These are phyloP conservation scores for Nannizzia gypsea DNA, from an alignment of 2,329 filamentous ascomycete species.

Conservation along the genomic window DNA sequence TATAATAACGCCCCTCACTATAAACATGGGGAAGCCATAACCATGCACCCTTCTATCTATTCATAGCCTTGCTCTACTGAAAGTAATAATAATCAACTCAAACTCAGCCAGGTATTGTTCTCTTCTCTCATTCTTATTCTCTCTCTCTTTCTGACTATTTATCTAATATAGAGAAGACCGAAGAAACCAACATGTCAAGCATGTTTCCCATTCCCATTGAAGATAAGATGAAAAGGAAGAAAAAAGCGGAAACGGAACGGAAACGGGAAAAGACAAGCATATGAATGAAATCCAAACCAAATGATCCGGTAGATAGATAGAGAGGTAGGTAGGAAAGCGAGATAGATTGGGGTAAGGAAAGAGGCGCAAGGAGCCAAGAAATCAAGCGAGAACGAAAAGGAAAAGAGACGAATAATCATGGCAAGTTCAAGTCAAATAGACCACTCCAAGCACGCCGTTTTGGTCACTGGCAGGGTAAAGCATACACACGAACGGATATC, in stretches of 20 bases:
- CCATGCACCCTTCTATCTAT: too few species aligned
- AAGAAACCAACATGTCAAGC: neutral
- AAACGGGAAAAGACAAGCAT: neutral
- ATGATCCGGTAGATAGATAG: neutral
- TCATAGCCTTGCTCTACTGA: neutral
- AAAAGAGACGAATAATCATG: neutral
- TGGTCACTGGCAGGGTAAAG: neutral
- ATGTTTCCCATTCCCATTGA: neutral
- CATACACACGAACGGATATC: neutral
- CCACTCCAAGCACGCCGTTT: constrained; percentile 1
- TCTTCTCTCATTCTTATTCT: neutral
- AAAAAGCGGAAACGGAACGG: neutral
- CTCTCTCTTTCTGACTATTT: neutral
- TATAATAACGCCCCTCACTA: too few species aligned
- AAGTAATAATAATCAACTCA: neutral
- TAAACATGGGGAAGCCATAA: too few species aligned
- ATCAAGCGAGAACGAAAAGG: too few species aligned
- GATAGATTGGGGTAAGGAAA: neutral
- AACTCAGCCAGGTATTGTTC: neutral
- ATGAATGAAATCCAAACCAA: neutral
- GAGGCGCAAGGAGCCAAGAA: too few species aligned
- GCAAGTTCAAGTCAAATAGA: neutral
- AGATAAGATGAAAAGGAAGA: neutral
- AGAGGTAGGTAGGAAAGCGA: neutral
- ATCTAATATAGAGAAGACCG: neutral